Evolutionary conservation across 805 yeast species (phyloP), one percentile per base, ranked within the genome.

Genomic region (Zygotorulaspora chibaensis): DNA sequence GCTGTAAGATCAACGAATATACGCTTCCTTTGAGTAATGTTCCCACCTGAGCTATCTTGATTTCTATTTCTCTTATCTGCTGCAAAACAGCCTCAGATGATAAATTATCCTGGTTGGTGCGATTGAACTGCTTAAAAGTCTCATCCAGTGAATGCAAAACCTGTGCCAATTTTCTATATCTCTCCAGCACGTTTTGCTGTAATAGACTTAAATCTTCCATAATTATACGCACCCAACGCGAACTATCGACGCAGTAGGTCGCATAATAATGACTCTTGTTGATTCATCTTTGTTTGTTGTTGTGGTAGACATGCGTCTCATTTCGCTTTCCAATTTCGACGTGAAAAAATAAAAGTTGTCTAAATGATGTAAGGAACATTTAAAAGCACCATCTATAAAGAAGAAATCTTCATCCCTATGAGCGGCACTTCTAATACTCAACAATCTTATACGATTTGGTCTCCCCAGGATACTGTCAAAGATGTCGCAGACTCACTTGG

Each of bases 401-500:
- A 5, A 20, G 7, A 7, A 4, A 20, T 20, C 25, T 20, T 20
- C 7, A 29, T 12, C 15, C 4, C 36, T 33, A 33, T 33, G 36
- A 33, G 36, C 16, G 36, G 16, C 5, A 10, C 8, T 16, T 13
- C 16, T 7, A 49, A 52, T 27, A 60, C 49, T 43, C 65, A 58
- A 33, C 66, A 59, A 38, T 88, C 96, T 1, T 95, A 88, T 65
- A 87, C 97, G 1, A 74, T 93, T 48, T 91, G 98, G 99, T 90
- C 98, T 8, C 97, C 98, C 7, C 83, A 86, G 48, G 98, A 93
- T 65, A 93, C 99, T 0, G 96, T 95, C 25, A 85, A 83, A 59
- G 99, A 93, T 71, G 96, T 87, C 12, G 96, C 97, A 0, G 99
- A 93, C 62, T 78, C 88, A 2, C 71, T 93, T 9, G 99, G 99